Evolutionary conservation across 805 yeast species (phyloP), one percentile per base, ranked within the genome.

Genomic region (Saccharomyces kudriavzevii): DNA sequence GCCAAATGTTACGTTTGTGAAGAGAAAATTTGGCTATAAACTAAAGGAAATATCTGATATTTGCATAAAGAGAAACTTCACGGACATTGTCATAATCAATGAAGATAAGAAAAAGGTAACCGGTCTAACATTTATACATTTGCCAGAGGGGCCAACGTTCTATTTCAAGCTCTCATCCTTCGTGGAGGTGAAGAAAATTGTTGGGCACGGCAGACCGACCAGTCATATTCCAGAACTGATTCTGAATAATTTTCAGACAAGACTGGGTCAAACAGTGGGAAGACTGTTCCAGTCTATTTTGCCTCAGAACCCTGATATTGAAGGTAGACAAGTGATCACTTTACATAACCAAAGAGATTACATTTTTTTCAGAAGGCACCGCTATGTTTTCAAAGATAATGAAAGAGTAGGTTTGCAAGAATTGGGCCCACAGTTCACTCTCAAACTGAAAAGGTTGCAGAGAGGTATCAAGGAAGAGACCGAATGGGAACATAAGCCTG

Each of bases 401-500:
- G 96, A 89, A 69, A 84, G 83, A 62, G 97, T 92, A 1, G 99
- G 98, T 6, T 73, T 94, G 50, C 99, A 94, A 66, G 99, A 94
- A 67, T 74, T 94, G 47, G 99, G 99, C 0, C 99, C 99, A 1
- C 97, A 91, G 70, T 94, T 94, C 70, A 94, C 99, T 1, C 72
- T 94, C 68, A 85, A 87, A 66, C 73, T 94, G 60, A 82, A 96
- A 70, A 79, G 98, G 65, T 75, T 94, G 54, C 98, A 92, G 70
- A 86, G 83, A 72, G 99, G 98, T 51, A 79, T 94, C 63, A 84
- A 84, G 65, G 96, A 89, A 60, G 98, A 92, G 64, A 77, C 87
- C 27, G 97, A 89, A 64, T 92, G 98, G 97, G 97, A 94, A 71
- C 96, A 90, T 73, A 82, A 89, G 61, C 85, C 97, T 3, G 96